phyloP scores from a whole-genome alignment of 1,139 yeast genomes.

The Taphrina flavorubra region DNA sequence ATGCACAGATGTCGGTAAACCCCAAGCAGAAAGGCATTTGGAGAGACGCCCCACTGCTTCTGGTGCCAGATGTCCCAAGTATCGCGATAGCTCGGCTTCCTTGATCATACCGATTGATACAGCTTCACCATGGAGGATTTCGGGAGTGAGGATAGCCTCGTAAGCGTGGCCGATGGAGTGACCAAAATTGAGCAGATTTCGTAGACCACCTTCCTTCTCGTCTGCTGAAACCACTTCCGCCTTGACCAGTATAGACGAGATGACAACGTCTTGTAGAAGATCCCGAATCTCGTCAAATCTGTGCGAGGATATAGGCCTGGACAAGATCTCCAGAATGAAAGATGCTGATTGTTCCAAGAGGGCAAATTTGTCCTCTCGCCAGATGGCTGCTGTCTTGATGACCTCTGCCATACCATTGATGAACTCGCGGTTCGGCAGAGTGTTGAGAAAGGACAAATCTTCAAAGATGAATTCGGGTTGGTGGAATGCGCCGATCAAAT shows the following conservation, averaged over 20 bases:
- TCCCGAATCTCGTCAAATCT: slow-evolving; percentile 60
- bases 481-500: slow-evolving; percentile 96
- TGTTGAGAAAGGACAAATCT: slow-evolving; percentile 83
- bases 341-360: slow-evolving; percentile 80
- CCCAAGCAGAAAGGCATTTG: slow-evolving; percentile 82
- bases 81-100: slow-evolving; percentile 93
- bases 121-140: slow-evolving; percentile 97
- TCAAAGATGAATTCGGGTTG: slow-evolving; percentile 90
- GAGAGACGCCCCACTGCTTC: slow-evolving; percentile 91
- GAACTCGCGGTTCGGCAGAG: slow-evolving; percentile 90
- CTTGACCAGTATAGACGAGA: slow-evolving; percentile 85
- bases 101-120: slow-evolving; percentile 92
- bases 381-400: slow-evolving; percentile 96
- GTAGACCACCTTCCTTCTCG: slow-evolving; percentile 92
- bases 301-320: slow-evolving; percentile 26
- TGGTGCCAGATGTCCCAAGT: slow-evolving; percentile 84
- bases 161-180: slow-evolving; percentile 98
- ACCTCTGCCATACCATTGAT: slow-evolving; percentile 99
- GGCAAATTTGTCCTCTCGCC: slow-evolving; percentile 88
- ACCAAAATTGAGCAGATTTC: slow-evolving; percentile 92
- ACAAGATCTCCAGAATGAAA: slow-evolving; percentile 66
- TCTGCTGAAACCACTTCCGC: slow-evolving; percentile 93
- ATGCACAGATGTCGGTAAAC: slow-evolving; percentile 77
- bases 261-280: slow-evolving; percentile 76
- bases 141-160: slow-evolving; percentile 94